Evolutionary conservation across 768 basidiomycete genomes (phyloP), one percentile per base, ranked within the genome.

Genomic region (Baorangia bicolor): DNA sequence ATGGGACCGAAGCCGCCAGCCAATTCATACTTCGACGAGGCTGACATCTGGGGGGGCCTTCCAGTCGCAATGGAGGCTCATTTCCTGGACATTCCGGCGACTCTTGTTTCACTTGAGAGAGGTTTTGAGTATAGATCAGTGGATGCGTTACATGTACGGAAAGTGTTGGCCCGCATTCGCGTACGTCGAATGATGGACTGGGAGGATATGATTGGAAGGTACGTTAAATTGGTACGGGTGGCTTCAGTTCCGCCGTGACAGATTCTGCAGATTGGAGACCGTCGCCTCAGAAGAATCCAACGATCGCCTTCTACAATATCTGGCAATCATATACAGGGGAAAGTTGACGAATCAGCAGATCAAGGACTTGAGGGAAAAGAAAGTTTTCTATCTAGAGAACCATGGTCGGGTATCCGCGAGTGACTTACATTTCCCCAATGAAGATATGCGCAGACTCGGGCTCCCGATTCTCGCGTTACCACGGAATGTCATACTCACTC

Each of bases 391-490:
- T 34, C 59, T 61, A 13, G 16, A 45, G 14, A 21, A 13, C 16
- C 46, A 46, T 33, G 46, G 51, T 28, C 56, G 14, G 38, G 28
- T 28, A 35, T 49, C 55, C 16, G 53, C 40, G 20, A 49, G 43
- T n/a, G 82, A 91, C 51, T 72, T 98, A 11, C 96, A 94, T 66
- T 90, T 95, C 62, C 96, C 95, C 1, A 60, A 81, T 0, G 84
- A 85, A 30, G 73, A 77, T 2, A 79, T 93, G 53, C 79, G 88
- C 21, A 74, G 80, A 40, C 75, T 98, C 8, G 81, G 81, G 13
- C 73, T 98, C n/a, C 94, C 94, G 4, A 66, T 94, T 6, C 78
- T 98, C 31, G 88, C 51, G 23, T 54, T 63, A 14, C 56, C 51
- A 18, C 31, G 9, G 14, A 39, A 40, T 3, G 9, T 27, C n/a